Evolutionary conservation across 805 yeast species (phyloP).

Genomic region (Saccharomycopsis fibuligera): DNA sequence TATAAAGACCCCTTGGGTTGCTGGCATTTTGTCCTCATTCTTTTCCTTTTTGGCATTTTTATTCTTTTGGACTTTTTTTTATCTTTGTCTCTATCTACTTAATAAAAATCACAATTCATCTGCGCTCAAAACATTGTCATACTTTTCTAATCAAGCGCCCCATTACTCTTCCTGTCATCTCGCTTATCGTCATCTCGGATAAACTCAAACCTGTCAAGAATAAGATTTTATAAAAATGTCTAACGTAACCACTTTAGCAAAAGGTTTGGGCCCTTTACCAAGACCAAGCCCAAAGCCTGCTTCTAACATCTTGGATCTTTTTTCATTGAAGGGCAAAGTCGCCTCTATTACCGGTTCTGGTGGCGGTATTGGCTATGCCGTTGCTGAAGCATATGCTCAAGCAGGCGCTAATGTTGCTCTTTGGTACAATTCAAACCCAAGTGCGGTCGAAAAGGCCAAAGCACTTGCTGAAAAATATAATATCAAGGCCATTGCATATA

Average conservation of each 20-base stretch:
- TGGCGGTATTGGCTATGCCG: constrained; percentile 75
- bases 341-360: constrained; percentile 85
- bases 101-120: too few relatives aligned
- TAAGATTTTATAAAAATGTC: too few relatives aligned
- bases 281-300: constrained; percentile 45
- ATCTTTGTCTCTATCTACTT: too few relatives aligned
- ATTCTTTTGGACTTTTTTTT: too few relatives aligned
- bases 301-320: constrained; percentile 62
- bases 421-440: constrained; percentile 57
- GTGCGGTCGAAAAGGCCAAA: constrained; percentile 53
- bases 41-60: too few relatives aligned
- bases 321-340: constrained; percentile 74
- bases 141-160: too few relatives aligned
- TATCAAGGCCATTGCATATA: constrained; percentile 57
- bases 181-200: too few relatives aligned
- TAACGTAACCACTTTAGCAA: constrained; percentile 11
- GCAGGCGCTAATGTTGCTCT: constrained; percentile 82
- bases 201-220: too few relatives aligned
- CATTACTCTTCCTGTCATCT: too few relatives aligned
- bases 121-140: too few relatives aligned
- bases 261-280: constrained; percentile 38
- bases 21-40: too few relatives aligned
- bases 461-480: constrained; percentile 50
- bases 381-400: constrained; percentile 78
- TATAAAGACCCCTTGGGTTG: too few relatives aligned